Percentiles rank a stretch among this genome's conserved stretches.
These are phyloP conservation scores for Corylus avellana DNA, from an alignment of 306 rosid genomes.

Conservation along the genomic window DNA sequence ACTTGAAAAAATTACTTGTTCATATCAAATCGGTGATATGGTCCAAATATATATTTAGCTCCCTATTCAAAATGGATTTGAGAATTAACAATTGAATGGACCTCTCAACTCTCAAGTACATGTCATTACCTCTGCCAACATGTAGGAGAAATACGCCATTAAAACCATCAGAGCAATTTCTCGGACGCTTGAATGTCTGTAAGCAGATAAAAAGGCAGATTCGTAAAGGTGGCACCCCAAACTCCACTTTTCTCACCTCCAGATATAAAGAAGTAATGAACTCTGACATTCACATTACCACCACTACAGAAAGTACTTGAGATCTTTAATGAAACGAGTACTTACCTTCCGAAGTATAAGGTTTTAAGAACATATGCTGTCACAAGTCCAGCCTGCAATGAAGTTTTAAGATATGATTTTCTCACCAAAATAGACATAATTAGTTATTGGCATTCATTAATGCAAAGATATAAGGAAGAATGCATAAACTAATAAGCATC, in stretches of 20 bases:
- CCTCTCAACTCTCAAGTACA: slow-evolving; percentile 6
- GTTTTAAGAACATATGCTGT: slow-evolving; percentile 74
- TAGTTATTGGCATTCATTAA: background rate
- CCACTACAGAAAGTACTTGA: slow-evolving; percentile 2
- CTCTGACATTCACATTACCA: background rate
- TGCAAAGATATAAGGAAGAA: background rate
- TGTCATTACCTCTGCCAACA: slow-evolving; percentile 77
- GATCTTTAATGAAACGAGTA: background rate
- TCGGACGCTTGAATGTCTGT: slow-evolving; percentile 85
- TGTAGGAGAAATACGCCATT: slow-evolving; percentile 92
- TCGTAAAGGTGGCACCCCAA: slow-evolving; percentile 4
- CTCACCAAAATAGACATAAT: background rate
- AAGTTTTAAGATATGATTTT: background rate
- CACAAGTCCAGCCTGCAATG: slow-evolving; percentile 69
- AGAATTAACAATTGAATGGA: background rate
- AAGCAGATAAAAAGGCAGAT: slow-evolving; percentile 21
- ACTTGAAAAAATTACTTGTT: background rate
- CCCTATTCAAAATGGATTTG: too few species aligned
- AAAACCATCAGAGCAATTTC: slow-evolving; percentile 79
- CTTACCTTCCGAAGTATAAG: slow-evolving; percentile 71
- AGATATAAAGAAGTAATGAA: slow-evolving; percentile 1
- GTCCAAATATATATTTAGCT: background rate
- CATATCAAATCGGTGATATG: background rate
- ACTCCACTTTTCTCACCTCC: background rate
- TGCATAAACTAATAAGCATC: background rate